These are phyloP conservation scores for Trifolium pratense DNA, from an alignment of 306 rosid genomes.

Conservation along the genomic window DNA sequence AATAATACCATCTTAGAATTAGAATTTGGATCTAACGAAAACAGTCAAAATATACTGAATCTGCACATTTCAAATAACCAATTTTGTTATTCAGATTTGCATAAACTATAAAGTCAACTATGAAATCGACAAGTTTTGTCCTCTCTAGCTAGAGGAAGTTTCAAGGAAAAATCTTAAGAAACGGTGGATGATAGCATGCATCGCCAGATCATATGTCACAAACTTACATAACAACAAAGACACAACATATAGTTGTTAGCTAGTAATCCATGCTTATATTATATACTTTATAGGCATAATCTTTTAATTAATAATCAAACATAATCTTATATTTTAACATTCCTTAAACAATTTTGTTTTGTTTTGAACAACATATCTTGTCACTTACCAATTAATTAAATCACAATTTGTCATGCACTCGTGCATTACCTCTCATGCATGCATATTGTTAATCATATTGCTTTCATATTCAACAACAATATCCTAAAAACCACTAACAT, in stretches of 20 bases:
- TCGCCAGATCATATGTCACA: slow-evolving; percentile 31
- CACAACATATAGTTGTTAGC: slow-evolving; percentile 44
- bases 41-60: not conserved
- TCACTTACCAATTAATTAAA: slow-evolving; percentile 17
- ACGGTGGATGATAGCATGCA: slow-evolving; percentile 16
- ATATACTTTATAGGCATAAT: not conserved
- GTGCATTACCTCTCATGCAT: slow-evolving; percentile 24
- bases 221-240: slow-evolving; percentile 5
- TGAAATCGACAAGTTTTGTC: slow-evolving; percentile 36
- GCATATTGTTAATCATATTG: slow-evolving; percentile 11
- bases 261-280: slow-evolving; percentile 3
- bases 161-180: slow-evolving; percentile 30
- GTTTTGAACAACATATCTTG: slow-evolving; percentile 26
- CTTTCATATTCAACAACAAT: slow-evolving; percentile 37
- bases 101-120: slow-evolving; percentile 13
- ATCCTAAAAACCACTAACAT: slow-evolving; percentile 40
- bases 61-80: not conserved
- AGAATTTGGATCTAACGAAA: too few species aligned
- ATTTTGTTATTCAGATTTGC: not conserved
- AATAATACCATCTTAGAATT: too few species aligned
- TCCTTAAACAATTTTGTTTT: slow-evolving; percentile 2
- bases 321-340: slow-evolving; percentile 17
- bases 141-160: slow-evolving; percentile 35
- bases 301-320: slow-evolving; percentile 20
- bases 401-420: slow-evolving; percentile 50